Evolutionary conservation across 352 stramenopile species (phyloP).

Genomic region (Phytophthora podocarpi): DNA sequence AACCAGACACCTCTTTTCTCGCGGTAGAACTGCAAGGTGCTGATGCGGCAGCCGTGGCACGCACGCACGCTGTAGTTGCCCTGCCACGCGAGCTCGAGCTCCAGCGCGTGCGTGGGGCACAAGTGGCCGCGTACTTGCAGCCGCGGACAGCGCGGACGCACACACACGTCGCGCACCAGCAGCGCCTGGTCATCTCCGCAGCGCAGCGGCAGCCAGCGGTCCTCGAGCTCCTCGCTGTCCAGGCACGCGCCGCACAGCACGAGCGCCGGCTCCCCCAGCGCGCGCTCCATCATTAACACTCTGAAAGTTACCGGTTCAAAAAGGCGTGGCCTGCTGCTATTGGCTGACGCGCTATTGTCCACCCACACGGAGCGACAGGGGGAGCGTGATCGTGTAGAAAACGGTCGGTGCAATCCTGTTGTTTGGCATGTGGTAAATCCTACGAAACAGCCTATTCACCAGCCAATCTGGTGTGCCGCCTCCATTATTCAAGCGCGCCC

Average conservation of each 20-base stretch:
- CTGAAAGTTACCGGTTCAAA: too few relatives aligned
- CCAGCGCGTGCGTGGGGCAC: constrained; percentile 51
- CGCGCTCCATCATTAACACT: constrained; percentile 44
- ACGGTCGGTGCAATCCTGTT: constrained; percentile 19
- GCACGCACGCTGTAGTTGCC: constrained; percentile 45
- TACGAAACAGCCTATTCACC: not conserved
- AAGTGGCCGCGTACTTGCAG: constrained; percentile 63
- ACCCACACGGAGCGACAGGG: constrained; percentile 16
- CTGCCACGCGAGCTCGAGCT: constrained; percentile 60
- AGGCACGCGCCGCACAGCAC: constrained; percentile 65
- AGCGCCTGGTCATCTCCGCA: constrained; percentile 38
- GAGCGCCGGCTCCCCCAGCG: constrained; percentile 54
- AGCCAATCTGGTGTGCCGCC: not conserved
- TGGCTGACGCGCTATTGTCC: constrained; percentile 10
- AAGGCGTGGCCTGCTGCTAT: constrained; percentile 4
- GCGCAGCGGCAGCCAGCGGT: constrained; percentile 36
- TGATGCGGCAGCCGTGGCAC: constrained; percentile 58
- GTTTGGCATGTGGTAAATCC: constrained; percentile 15
- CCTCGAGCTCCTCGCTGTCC: constrained; percentile 34
- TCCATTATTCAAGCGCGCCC: constrained; percentile 17
- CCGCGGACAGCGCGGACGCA: constrained; percentile 45
- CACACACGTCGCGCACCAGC: constrained; percentile 68
- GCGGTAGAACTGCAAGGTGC: constrained; percentile 49
- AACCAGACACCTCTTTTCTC: constrained; percentile 66
- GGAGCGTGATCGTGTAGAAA: constrained; percentile 13